A percentile compares a stretch with the other conserved stretches of the same genome.
Evolutionary conservation across 2,329 filamentous ascomycete species (phyloP).

Genomic region (Aspergillus udagawae): DNA sequence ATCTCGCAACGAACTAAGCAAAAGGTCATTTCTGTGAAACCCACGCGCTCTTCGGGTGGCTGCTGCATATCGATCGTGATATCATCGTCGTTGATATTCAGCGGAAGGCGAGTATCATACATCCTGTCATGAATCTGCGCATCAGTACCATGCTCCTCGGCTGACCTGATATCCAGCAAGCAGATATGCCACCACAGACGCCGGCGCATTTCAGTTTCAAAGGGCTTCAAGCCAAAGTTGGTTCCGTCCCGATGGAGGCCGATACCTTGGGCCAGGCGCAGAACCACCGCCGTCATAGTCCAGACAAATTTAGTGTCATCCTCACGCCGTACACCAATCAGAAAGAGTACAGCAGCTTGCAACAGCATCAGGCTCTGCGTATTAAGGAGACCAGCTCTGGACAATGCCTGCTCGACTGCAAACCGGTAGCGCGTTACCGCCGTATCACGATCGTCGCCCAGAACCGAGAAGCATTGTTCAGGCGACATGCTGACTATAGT

Average conservation of each 20-base stretch:
- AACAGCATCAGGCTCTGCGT: conserved; percentile 60
- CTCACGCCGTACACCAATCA: conserved; percentile 47
- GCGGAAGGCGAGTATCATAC: conserved; percentile 47
- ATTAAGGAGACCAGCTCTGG: conserved; percentile 59
- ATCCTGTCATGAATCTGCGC: conserved; percentile 40
- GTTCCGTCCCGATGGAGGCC: conserved; percentile 51
- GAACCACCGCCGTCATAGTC: conserved; percentile 40
- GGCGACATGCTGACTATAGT: conserved; percentile 44
- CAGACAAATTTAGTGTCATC: conserved; percentile 42
- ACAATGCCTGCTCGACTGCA: conserved; percentile 60
- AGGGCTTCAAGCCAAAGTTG: conserved; percentile 44
- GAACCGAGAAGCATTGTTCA: conserved; percentile 39
- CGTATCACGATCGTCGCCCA: conserved; percentile 50
- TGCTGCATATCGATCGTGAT: conserved; percentile 47
- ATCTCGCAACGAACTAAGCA: conserved; percentile 53
- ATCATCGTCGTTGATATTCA: conserved; percentile 52
- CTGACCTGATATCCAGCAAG: conserved; percentile 45
- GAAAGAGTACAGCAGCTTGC: conserved; percentile 60
- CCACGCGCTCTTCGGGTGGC: conserved; percentile 46
- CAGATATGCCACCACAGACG: conserved; percentile 51
- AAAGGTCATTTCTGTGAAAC: conserved; percentile 53
- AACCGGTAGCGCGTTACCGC: conserved; percentile 57
- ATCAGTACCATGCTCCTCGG: conserved; percentile 49
- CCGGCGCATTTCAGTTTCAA: conserved; percentile 51
- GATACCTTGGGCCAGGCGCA: conserved; percentile 43